phyloP scores from a whole-genome alignment of 2,329 filamentous ascomycete genomes.

The Endothia cerciana region DNA sequence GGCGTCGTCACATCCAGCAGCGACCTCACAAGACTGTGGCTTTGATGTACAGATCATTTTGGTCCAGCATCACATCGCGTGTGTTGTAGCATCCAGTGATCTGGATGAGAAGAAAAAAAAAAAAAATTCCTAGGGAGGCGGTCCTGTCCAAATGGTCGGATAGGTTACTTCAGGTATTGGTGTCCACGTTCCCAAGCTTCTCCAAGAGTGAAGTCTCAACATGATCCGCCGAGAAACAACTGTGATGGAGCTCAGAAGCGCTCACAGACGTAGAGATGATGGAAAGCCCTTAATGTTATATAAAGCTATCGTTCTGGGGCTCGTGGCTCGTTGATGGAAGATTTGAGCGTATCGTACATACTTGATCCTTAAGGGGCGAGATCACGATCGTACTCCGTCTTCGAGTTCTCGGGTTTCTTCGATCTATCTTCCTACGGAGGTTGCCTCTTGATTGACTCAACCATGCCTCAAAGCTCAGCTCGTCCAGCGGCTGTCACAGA shows the following conservation, averaged over 20 bases:
- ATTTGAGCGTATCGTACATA: not conserved
- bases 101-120: too few species aligned
- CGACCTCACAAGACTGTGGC: not conserved
- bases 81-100: not conserved
- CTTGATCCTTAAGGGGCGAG: not conserved
- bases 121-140: not conserved
- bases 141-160: not conserved
- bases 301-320: not conserved
- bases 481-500: not conserved
- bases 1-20: not conserved
- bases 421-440: not conserved
- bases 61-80: not conserved
- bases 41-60: not conserved
- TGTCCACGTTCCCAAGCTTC: not conserved
- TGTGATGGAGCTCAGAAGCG: not conserved
- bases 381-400: not conserved
- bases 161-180: not conserved
- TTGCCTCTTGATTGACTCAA: not conserved
- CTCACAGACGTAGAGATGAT: not conserved
- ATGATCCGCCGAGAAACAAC: not conserved
- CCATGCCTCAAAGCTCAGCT: not conserved
- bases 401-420: not conserved
- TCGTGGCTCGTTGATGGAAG: not conserved
- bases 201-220: not conserved
- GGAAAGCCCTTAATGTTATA: not conserved